Evolutionary conservation across 179 eudicot genomes (phyloP), one percentile per base, ranked within the genome.

Genomic region (Patellifolia procumbens): DNA sequence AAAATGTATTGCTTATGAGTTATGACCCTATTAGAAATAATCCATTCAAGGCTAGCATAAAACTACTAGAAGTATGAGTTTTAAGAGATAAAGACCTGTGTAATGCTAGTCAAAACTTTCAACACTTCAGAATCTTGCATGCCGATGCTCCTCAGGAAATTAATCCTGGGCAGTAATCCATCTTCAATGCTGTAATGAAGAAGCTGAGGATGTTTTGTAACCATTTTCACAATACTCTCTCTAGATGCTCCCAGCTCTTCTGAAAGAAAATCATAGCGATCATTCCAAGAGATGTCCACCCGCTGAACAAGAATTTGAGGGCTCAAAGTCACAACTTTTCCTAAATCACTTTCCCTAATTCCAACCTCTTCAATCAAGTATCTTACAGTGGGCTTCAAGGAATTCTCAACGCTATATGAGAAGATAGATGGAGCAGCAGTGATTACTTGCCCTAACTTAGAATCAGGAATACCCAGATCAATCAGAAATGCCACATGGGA

Each of bases 251-350:
- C 90, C 78, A 95, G 79, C 81, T 95, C 99, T 75, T 90, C 88
- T 12, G 89, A 75, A 39, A 95, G 92, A 83, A 95, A 95, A 75
- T 76, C 87, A 63, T 84, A 87, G 42, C 97, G 97, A 59, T 90
- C 84, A 70, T 80, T 90, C 97, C 97, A 95, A 32, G 97, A 82
- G 77, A 82, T 81, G 76, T 95, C 97, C 56, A 93, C 91, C 72
- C 97, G 85, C 84, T 93, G 97, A 86, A 93, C 97, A 79, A 95
- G 88, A 77, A 95, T 93, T 80, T 93, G 97, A 82, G 99, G 97
- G 78, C 99, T 95, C 80, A 95, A 70, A 84, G 92, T 93, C 82
- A 95, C 90, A 80, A 95, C 99, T 85, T 95, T 95, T 65, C 87
- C 85, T 75, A 95, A 76, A 58, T 95, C 97, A 80, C 81, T 82